Evolutionary conservation across 441 rosid species (phyloP).

Genomic region (Aleurites moluccanus): DNA sequence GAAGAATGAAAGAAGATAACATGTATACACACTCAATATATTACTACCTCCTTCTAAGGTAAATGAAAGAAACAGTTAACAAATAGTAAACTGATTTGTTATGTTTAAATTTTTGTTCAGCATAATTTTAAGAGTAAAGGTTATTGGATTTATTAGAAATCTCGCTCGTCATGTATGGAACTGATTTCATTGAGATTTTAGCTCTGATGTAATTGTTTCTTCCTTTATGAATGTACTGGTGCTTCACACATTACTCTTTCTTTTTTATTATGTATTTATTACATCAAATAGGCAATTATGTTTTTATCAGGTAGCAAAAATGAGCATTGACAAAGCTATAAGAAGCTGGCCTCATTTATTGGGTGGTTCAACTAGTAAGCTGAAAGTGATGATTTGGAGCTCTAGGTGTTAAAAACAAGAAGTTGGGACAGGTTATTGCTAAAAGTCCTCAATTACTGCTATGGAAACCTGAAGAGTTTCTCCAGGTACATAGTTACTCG

Average conservation of each 20-base stretch:
- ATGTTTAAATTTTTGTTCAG: background rate
- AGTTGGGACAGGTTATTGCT: conserved; percentile 67
- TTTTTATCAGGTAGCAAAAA: conserved; percentile 56
- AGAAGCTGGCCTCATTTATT: conserved; percentile 77
- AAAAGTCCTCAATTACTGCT: conserved; percentile 81
- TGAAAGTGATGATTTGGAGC: conserved; percentile 57
- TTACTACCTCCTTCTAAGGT: background rate
- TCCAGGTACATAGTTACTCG: conserved; percentile 38
- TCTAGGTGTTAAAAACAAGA: conserved; percentile 54
- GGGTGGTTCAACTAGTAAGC: conserved; percentile 71
- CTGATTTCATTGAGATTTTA: background rate
- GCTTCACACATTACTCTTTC: too few species aligned
- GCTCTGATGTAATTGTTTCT: background rate
- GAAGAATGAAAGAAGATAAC: background rate
- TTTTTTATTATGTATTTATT: background rate
- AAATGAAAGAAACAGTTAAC: background rate
- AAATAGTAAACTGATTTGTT: background rate
- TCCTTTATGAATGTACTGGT: background rate
- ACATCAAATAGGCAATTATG: background rate
- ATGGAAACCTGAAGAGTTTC: conserved; percentile 68
- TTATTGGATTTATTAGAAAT: background rate
- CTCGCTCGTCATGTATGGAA: background rate
- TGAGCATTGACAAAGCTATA: conserved; percentile 54
- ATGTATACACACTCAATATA: background rate
- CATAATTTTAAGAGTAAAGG: background rate